A percentile compares a stretch with the other conserved stretches of the same genome.
These are phyloP conservation scores for Dalechampia spathulata DNA, from an alignment of 441 rosid species.

Conservation along the genomic window DNA sequence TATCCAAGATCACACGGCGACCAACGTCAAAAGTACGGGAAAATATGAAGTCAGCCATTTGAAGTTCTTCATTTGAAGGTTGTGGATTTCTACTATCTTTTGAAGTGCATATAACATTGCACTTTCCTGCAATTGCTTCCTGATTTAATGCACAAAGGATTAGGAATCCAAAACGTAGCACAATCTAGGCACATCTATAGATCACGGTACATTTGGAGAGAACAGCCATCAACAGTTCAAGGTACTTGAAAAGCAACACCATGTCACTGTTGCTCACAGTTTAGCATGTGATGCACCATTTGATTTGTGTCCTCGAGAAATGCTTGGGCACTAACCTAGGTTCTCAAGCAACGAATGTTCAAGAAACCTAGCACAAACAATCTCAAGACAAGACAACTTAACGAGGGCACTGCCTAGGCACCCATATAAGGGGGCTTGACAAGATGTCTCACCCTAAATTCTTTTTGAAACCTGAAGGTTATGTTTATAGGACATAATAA, in stretches of 20 bases:
- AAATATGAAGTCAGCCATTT: slow-evolving; percentile 52
- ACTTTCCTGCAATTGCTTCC: slow-evolving; percentile 88
- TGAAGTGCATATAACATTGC: slow-evolving; percentile 67
- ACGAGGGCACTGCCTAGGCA: no score
- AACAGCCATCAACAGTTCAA: background rate
- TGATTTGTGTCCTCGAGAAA: no score
- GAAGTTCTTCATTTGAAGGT: slow-evolving; percentile 47
- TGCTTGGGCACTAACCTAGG: no score
- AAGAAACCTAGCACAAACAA: no score
- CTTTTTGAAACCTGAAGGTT: no score
- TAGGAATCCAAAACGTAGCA: slow-evolving; percentile 1
- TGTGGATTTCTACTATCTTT: slow-evolving; percentile 60
- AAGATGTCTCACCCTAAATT: no score
- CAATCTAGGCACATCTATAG: background rate
- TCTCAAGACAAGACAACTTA: no score
- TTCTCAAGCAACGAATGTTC: no score
- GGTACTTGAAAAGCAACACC: background rate
- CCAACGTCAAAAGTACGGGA: slow-evolving; percentile 73
- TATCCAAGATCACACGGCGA: slow-evolving; percentile 26
- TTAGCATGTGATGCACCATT: no score
- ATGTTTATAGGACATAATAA: no score
- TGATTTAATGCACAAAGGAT: slow-evolving; percentile 21
- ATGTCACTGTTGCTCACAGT: no score
- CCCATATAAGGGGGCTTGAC: no score
- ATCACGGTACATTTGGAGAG: background rate